Evolutionary conservation across 441 rosid species (phyloP).

Genomic region (Aquilaria agallochum): DNA sequence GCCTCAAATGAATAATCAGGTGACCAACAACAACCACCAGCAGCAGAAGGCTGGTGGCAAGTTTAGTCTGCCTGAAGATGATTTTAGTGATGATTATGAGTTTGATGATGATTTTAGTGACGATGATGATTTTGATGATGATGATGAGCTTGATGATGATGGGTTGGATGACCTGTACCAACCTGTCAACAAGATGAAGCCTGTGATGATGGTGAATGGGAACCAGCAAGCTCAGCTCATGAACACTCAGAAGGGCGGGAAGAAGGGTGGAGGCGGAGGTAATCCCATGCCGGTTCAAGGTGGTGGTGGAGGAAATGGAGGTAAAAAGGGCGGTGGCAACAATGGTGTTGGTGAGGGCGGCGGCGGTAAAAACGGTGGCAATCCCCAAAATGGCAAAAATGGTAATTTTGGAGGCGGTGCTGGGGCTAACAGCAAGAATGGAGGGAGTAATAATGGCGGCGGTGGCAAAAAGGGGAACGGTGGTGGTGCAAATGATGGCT

Average conservation of each 20-base stretch:
- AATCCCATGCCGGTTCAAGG: constrained; percentile 44
- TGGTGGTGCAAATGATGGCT: constrained; percentile 27
- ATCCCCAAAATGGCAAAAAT: constrained; percentile 27
- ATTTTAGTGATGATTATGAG: constrained; percentile 47
- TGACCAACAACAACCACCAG: constrained; percentile 29
- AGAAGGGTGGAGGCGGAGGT: constrained; percentile 40
- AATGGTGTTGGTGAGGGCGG: constrained; percentile 14
- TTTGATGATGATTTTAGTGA: constrained; percentile 33
- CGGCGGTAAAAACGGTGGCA: constrained; percentile 39
- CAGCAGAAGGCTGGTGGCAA: constrained; percentile 47
- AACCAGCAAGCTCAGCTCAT: constrained; percentile 39
- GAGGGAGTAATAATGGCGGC: constrained; percentile 25
- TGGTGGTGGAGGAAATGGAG: constrained; percentile 36
- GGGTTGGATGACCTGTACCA: constrained; percentile 52
- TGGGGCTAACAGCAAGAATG: constrained; percentile 15
- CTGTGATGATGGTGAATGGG: constrained; percentile 32
- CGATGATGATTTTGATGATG: constrained; percentile 43
- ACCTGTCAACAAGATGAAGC: constrained; percentile 44
- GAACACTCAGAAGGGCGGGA: constrained; percentile 51
- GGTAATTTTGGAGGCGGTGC: too few relatives aligned
- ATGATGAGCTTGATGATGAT: constrained; percentile 29
- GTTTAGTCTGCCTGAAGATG: constrained; percentile 55
- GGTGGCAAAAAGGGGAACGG: constrained; percentile 28
- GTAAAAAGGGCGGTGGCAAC: constrained; percentile 29
- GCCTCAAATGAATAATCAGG: constrained; percentile 22